These are phyloP conservation scores for Ichthyophthirius multifiliis DNA, from an alignment of 169 alveolate genomes.

Conservation along the genomic window DNA sequence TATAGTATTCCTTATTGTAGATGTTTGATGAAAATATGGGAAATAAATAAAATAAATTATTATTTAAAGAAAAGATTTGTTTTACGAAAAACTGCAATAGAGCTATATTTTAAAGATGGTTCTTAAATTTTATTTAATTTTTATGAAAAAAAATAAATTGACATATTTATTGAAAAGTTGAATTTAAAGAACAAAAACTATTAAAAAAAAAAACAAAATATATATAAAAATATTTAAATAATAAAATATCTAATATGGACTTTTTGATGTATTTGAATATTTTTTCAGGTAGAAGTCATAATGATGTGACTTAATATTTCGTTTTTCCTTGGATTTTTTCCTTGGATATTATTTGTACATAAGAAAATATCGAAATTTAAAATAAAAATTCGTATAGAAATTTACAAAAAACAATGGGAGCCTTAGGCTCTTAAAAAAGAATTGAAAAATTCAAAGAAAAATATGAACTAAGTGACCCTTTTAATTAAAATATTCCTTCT, in stretches of 20 bases:
- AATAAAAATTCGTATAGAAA: conserved; percentile 32
- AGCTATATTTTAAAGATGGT: conserved; percentile 17
- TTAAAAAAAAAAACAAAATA: too few relatives aligned
- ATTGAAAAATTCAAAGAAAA: conserved; percentile 9
- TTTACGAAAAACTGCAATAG: conserved; percentile 19
- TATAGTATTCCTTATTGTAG: conserved; percentile 27
- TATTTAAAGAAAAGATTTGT: conserved; percentile 21
- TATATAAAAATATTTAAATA: conserved; percentile 36
- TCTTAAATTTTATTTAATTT: conserved; percentile 23
- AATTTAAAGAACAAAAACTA: too few relatives aligned
- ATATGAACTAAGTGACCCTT: background rate
- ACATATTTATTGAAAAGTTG: conserved; percentile 24
- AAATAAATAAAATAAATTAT: background rate
- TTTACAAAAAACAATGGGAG: conserved; percentile 26
- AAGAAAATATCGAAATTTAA: conserved; percentile 19
- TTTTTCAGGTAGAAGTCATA: conserved; percentile 61
- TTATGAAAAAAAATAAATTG: background rate
- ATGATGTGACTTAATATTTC: conserved; percentile 72
- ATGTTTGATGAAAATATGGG: conserved; percentile 20
- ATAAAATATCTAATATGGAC: conserved; percentile 55
- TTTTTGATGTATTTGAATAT: conserved; percentile 63
- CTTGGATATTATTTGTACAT: conserved; percentile 26
- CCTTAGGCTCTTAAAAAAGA: conserved; percentile 10
- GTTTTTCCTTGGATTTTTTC: conserved; percentile 71
- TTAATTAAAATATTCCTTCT: conserved; percentile 1